Percentiles rank a stretch among this genome's conserved stretches.
Evolutionary conservation across 1,139 yeast species (phyloP).

Genomic region (Debaryomyces udenii): DNA sequence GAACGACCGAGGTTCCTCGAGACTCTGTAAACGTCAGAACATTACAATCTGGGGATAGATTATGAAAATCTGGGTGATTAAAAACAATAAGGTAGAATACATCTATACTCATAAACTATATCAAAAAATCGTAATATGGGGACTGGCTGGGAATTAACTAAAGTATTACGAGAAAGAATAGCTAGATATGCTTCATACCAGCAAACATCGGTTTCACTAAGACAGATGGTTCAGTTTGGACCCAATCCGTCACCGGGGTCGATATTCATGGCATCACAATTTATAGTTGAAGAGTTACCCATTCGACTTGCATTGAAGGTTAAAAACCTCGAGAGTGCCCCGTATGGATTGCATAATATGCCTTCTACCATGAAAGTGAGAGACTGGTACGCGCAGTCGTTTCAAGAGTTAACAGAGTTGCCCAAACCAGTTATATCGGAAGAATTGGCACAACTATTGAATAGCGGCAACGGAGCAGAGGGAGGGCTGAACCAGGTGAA

Average conservation of each 20-base stretch:
- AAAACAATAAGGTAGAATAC: not conserved
- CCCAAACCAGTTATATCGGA: conserved; percentile 52
- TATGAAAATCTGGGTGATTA: not conserved
- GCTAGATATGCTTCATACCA: conserved; percentile 68
- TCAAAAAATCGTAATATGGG: conserved; percentile 30
- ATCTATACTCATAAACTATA: not conserved
- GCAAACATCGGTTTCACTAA: conserved; percentile 80
- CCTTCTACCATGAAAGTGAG: conserved; percentile 77
- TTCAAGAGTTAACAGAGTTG: conserved; percentile 72
- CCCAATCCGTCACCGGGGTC: conserved; percentile 77
- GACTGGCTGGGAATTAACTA: conserved; percentile 51
- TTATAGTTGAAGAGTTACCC: conserved; percentile 85
- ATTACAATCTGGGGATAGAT: not conserved
- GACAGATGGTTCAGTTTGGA: conserved; percentile 95
- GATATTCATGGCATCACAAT: conserved; percentile 80
- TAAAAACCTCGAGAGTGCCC: conserved; percentile 79
- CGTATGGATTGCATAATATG: conserved; percentile 71
- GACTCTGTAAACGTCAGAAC: not conserved
- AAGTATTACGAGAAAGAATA: conserved; percentile 41
- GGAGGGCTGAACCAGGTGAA: not conserved
- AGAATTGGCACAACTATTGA: conserved; percentile 40
- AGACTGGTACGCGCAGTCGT: conserved; percentile 91
- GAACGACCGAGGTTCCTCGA: not conserved
- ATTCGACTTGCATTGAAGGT: conserved; percentile 85
- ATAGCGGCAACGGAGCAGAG: conserved; percentile 7